phyloP scores from a whole-genome alignment of 129 eudicot genomes.

The Sambucus nigra region DNA sequence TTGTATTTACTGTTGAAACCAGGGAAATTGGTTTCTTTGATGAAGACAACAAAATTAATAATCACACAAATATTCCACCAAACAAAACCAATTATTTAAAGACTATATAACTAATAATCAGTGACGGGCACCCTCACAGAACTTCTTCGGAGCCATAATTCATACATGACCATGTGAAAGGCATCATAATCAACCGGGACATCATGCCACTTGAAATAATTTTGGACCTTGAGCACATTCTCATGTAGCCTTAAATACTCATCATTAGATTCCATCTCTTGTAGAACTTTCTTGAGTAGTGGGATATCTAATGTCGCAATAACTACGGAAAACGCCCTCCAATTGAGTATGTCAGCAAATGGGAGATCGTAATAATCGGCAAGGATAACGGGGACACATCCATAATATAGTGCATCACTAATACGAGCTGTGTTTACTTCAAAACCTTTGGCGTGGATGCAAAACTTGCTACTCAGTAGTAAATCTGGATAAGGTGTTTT shows the following conservation, averaged over 20 bases:
- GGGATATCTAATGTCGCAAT: slow-evolving; percentile 54
- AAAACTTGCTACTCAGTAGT: slow-evolving; percentile 61
- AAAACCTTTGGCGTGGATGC: slow-evolving; percentile 86
- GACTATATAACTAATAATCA: no score
- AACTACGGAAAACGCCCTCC: slow-evolving; percentile 65
- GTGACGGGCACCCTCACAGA: slow-evolving; percentile 29
- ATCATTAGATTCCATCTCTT: slow-evolving; percentile 23
- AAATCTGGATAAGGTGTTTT: slow-evolving; percentile 67
- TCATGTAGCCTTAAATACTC: slow-evolving; percentile 38
- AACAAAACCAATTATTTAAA: no score
- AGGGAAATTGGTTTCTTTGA: no score
- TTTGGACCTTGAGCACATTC: slow-evolving; percentile 61
- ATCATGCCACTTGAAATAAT: slow-evolving; percentile 76
- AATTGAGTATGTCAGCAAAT: slow-evolving; percentile 57
- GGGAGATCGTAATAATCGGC: slow-evolving; percentile 91
- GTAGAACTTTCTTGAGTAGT: slow-evolving; percentile 45
- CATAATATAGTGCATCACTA: slow-evolving; percentile 80
- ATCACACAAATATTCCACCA: no score
- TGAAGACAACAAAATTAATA: no score
- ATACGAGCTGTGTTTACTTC: slow-evolving; percentile 90
- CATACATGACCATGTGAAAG: slow-evolving; percentile 79
- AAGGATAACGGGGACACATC: slow-evolving; percentile 59
- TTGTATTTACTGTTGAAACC: no score
- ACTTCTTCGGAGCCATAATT: slow-evolving; percentile 75
- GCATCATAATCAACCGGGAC: slow-evolving; percentile 66